Percentiles rank a stretch among this genome's conserved stretches.
phyloP scores from a whole-genome alignment of 2,329 filamentous ascomycete species.

The Tolypocladium cylindrosporum region DNA sequence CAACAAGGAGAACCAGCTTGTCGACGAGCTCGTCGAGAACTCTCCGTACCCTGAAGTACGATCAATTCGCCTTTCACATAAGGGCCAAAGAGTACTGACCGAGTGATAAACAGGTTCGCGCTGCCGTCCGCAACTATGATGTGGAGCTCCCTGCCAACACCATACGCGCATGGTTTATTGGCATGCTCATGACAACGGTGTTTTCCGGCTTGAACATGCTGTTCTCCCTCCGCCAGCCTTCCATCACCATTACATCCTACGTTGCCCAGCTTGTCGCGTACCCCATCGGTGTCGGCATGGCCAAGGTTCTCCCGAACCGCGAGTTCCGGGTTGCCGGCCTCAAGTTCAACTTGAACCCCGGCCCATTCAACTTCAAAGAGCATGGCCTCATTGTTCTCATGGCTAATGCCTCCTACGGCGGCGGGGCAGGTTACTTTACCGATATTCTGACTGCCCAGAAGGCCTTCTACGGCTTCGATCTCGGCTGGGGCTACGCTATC shows the following conservation, averaged over 20 bases:
- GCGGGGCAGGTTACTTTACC: slow-evolving; percentile 25
- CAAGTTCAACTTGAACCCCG: slow-evolving; percentile 35
- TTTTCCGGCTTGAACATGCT: slow-evolving; percentile 33
- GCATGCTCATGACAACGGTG: slow-evolving; percentile 33
- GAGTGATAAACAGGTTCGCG: slow-evolving; percentile 9
- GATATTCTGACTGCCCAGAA: slow-evolving; percentile 31
- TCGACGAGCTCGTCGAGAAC: neutral
- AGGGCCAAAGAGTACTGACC: neutral
- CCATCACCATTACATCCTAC: slow-evolving; percentile 25
- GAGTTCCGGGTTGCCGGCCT: slow-evolving; percentile 30
- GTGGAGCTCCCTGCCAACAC: slow-evolving; percentile 22
- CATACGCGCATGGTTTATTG: slow-evolving; percentile 34
- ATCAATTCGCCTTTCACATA: neutral
- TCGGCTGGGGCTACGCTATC: slow-evolving; percentile 46
- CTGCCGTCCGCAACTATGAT: slow-evolving; percentile 30
- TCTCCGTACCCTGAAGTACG: neutral
- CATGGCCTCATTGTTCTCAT: slow-evolving; percentile 43
- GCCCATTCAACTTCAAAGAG: slow-evolving; percentile 42
- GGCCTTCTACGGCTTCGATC: slow-evolving; percentile 33
- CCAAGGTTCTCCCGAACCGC: slow-evolving; percentile 28
- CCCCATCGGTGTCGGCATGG: slow-evolving; percentile 32
- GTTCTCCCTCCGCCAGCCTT: slow-evolving; percentile 26
- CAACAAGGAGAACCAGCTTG: neutral
- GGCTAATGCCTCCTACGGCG: slow-evolving; percentile 41
- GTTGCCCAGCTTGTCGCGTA: slow-evolving; percentile 31